phyloP scores from a whole-genome alignment of 2,329 filamentous ascomycete species.

The Daldinia eschscholtzii region DNA sequence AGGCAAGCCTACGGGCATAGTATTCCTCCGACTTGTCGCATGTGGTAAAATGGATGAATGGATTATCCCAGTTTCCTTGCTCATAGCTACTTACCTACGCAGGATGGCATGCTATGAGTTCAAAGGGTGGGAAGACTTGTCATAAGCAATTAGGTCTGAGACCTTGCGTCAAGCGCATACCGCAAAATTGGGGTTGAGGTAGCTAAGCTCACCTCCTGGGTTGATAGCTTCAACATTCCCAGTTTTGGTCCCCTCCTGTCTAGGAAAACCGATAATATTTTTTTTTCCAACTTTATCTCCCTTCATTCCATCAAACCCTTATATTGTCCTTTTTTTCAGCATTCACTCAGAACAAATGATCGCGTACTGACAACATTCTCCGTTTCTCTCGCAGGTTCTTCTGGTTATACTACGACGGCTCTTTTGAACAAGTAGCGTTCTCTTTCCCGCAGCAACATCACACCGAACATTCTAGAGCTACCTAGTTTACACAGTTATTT shows the following conservation, averaged over 20 bases:
- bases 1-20: conserved; percentile 41
- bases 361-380: conserved; percentile 46
- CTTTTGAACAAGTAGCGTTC: conserved; percentile 11
- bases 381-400: conserved; percentile 26
- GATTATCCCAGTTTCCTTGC: conserved; percentile 28
- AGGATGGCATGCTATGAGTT: conserved; percentile 27
- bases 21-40: conserved; percentile 38
- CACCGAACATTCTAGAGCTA: conserved; percentile 15
- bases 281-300: conserved; percentile 43
- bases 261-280: conserved; percentile 42
- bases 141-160: conserved; percentile 40
- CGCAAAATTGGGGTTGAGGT: conserved; percentile 34
- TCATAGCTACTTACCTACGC: conserved; percentile 7
- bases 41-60: conserved; percentile 35
- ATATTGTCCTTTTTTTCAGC: conserved; percentile 40
- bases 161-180: conserved; percentile 44
- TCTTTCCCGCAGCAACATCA: conserved; percentile 3
- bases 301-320: conserved; percentile 52
- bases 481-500: conserved; percentile 12
- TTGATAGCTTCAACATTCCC: conserved; percentile 50
- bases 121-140: conserved; percentile 32
- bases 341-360: conserved; percentile 46
- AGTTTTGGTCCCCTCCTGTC: conserved; percentile 43
- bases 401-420: conserved; percentile 11
- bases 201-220: conserved; percentile 27